A percentile compares a stretch with the other conserved stretches of the same genome.
phyloP scores from a whole-genome alignment of 805 yeast genomes.

The Yarrowia alimentaria region DNA sequence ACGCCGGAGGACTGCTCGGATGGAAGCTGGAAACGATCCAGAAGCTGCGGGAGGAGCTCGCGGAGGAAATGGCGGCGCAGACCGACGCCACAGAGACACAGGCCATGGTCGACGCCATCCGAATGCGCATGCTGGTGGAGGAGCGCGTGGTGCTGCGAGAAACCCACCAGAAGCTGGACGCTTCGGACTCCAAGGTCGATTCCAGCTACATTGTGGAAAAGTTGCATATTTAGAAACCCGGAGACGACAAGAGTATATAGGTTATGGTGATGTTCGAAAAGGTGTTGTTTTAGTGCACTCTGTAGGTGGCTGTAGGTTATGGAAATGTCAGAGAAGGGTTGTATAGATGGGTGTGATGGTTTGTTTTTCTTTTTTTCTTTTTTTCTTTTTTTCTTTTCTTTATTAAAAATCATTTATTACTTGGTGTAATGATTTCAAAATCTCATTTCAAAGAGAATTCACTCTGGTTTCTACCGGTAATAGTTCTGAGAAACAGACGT shows the following conservation, averaged over 20 bases:
- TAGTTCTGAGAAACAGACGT: too few relatives aligned
- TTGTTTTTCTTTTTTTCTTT: too few relatives aligned
- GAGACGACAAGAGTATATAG: too few relatives aligned
- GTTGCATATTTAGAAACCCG: conserved; percentile 15
- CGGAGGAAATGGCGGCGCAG: conserved; percentile 11
- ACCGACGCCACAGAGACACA: conserved; percentile 1
- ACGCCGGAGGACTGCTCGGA: conserved; percentile 69
- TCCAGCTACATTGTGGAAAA: conserved; percentile 15
- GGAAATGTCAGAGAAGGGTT: too few relatives aligned
- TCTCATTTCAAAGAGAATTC: too few relatives aligned
- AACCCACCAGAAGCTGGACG: background rate
- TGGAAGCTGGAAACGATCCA: conserved; percentile 55
- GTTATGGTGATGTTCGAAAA: too few relatives aligned
- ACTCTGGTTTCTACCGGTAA: too few relatives aligned
- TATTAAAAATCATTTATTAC: too few relatives aligned
- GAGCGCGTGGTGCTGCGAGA: conserved; percentile 16
- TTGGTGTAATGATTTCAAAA: too few relatives aligned
- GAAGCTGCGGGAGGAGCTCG: conserved; percentile 37
- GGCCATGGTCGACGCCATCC: conserved; percentile 14
- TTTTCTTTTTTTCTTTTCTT: too few relatives aligned
- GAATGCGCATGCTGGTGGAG: conserved; percentile 16
- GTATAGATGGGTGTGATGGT: too few relatives aligned
- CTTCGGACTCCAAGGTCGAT: conserved; percentile 16
- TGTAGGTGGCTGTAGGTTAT: background rate
- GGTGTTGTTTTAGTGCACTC: too few relatives aligned